Conservation (phyloP, 1,284 basidiomycete species). For the Irpex lacteus region DNA sequence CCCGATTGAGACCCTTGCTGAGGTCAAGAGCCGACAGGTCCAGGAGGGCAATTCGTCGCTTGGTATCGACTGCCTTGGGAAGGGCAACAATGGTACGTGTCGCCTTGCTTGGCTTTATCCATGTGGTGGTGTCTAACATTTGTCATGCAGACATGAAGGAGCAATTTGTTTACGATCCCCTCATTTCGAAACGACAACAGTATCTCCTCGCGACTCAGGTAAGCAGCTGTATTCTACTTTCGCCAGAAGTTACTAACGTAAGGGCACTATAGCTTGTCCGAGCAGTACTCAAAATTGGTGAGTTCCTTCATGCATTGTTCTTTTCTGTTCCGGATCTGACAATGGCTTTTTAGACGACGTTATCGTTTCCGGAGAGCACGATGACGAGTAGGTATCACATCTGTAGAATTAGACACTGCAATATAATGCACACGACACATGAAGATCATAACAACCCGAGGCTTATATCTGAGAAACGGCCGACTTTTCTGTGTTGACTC, state of each 20-base stretch:
- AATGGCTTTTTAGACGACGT: constrained; percentile 51
- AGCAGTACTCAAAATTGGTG: constrained; percentile 74
- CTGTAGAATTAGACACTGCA: constrained; percentile 12
- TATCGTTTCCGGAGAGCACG: constrained; percentile 57
- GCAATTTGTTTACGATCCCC: constrained; percentile 95
- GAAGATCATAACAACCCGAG: background rate
- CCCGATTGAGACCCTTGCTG: constrained; percentile 94
- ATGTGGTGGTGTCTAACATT: background rate
- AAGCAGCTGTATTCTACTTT: constrained; percentile 20
- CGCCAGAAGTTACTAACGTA: constrained; percentile 2
- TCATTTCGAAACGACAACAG: constrained; percentile 97
- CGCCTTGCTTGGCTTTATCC: background rate
- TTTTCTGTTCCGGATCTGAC: constrained; percentile 10
- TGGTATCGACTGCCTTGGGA: constrained; percentile 92
- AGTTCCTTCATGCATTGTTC: constrained; percentile 19
- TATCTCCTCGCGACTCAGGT: constrained; percentile 97
- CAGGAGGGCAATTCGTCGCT: constrained; percentile 83
- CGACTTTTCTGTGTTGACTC: too few relatives aligned
- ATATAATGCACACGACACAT: background rate
- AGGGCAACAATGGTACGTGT: constrained; percentile 78
- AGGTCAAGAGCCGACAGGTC: constrained; percentile 93
- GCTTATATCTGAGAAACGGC: too few relatives aligned
- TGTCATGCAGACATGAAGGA: constrained; percentile 85
- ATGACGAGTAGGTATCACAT: constrained; percentile 41
- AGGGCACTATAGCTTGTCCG: constrained; percentile 50